These are phyloP conservation scores for Hygrocybe coccinea DNA, from an alignment of 768 basidiomycete species.

Conservation along the genomic window DNA sequence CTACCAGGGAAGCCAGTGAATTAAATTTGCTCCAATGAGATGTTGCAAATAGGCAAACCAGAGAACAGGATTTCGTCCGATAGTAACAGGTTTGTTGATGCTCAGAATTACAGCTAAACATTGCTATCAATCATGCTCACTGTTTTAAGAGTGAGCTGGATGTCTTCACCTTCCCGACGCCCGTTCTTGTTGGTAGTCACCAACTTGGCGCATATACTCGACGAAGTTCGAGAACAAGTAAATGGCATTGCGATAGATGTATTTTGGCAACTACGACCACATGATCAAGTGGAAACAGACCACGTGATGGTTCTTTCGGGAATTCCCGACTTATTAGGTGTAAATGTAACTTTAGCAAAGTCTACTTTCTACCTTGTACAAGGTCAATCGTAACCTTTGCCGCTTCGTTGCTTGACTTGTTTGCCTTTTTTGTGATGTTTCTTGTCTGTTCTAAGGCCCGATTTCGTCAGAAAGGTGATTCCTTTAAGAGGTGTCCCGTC, in stretches of 20 bases:
- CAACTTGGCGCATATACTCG: slow-evolving; percentile 69
- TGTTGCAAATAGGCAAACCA: slow-evolving; percentile 42
- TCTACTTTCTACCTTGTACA: slow-evolving; percentile 16
- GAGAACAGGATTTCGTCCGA: slow-evolving; percentile 65
- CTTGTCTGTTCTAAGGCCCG: slow-evolving; percentile 47
- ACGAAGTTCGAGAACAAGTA: background rate
- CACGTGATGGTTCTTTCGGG: no score
- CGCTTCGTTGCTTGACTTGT: slow-evolving; percentile 83
- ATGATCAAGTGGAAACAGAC: background rate
- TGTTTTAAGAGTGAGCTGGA: background rate
- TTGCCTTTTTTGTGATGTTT: slow-evolving; percentile 83
- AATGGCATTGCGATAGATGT: slow-evolving; percentile 1
- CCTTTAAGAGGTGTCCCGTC: slow-evolving; percentile 65
- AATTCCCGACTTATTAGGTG: no score
- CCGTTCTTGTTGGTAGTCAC: slow-evolving; percentile 55
- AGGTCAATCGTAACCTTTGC: slow-evolving; percentile 77
- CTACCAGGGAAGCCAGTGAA: slow-evolving; percentile 21
- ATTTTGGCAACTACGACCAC: background rate
- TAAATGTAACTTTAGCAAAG: no score
- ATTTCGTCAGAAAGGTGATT: slow-evolving; percentile 39
- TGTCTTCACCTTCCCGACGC: slow-evolving; percentile 55
- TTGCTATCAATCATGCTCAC: background rate
- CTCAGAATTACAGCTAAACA: slow-evolving; percentile 53
- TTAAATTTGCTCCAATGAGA: slow-evolving; percentile 9
- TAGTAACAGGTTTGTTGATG: slow-evolving; percentile 56